These are phyloP conservation scores for Trichomonas vaginalis DNA, from an alignment of 208 protist species.

Conservation along the genomic window DNA sequence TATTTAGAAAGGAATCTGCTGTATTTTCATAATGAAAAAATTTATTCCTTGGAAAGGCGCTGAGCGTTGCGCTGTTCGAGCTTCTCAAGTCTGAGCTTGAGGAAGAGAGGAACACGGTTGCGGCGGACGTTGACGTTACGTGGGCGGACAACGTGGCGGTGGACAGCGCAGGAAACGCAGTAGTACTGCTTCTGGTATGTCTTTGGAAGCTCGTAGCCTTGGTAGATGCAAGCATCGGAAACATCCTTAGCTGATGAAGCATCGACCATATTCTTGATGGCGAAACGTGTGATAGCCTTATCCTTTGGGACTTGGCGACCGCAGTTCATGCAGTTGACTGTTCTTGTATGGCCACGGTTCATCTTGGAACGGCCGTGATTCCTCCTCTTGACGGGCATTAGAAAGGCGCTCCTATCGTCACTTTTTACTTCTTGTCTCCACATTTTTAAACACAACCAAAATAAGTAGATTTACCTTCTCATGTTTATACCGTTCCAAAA, in stretches of 20 bases:
- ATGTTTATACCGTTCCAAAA: too few species aligned
- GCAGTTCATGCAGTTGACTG: slow-evolving; percentile 32
- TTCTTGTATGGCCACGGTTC: slow-evolving; percentile 19
- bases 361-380: slow-evolving; percentile 32
- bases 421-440: too few species aligned
- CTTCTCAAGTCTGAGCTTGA: neutral
- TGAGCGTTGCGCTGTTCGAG: neutral
- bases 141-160: slow-evolving; percentile 31
- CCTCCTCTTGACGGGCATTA: slow-evolving; percentile 34
- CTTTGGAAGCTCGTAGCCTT: slow-evolving; percentile 32
- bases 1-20: too few species aligned
- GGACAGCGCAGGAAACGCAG: slow-evolving; percentile 35
- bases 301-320: slow-evolving; percentile 27
- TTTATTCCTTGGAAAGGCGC: too few species aligned
- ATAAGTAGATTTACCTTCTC: too few species aligned
- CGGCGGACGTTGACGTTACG: slow-evolving; percentile 19
- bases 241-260: slow-evolving; percentile 25
- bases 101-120: slow-evolving; percentile 23
- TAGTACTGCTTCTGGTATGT: slow-evolving; percentile 36
- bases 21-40: too few species aligned
- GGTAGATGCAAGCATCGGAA: slow-evolving; percentile 27
- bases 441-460: too few species aligned
- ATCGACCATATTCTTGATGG: slow-evolving; percentile 37
- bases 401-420: neutral
- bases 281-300: slow-evolving; percentile 34